Base-by-base conservation (phyloP, 768 basidiomycete genomes). In the Mycena maculata region DNA sequence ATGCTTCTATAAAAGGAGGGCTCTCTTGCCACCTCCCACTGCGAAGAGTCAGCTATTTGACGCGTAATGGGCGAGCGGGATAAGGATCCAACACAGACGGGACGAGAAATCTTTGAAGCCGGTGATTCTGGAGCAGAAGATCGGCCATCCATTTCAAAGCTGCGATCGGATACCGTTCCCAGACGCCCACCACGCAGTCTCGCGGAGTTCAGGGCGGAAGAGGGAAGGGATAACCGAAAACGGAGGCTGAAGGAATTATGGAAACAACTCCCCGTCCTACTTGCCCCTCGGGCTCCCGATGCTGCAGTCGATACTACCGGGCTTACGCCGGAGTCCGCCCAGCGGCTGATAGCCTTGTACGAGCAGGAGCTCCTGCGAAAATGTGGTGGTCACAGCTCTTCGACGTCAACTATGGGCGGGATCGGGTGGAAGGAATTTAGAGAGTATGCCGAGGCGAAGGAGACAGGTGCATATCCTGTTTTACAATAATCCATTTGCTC, bases 371-470 rank as follows among this genome's bases (percentile, higher is more conserved):
- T 98, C 44, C 79, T 91, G 62, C 81, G 83, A 50, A 81, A 81
- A 71, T 88, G 87, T 77, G 81, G 84, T 23, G 83, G 81, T 52
- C 79, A 81, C 67, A 68, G 74, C 75, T 31, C 82, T 78, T 68
- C 81, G 74, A 72, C 82, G 79, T 72, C 76, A 69, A 25, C 78
- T 76, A 67, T 81, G 78, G 48, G 82, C 42, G 65, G 84, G 70
- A 86, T 93, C 71, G 82, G 82, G 38, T 95, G 92, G 92, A 84
- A 83, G 59, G 87, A 88, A 68, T 94, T 95, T 77, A 85, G 85
- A 76, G 79, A 85, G 65, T 96, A 94, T 75, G 92, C 91, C 48
- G 87, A 91, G 68, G 85, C 84, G 61, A 95, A 96, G 79, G 94
- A 95, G 86, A 85, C 82, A 59, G 94, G 94, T 91, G 75, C 74